Percentiles rank a stretch among this genome's conserved stretches.
Evolutionary conservation across 129 eudicot species (phyloP).

Genomic region (Daucus carota): DNA sequence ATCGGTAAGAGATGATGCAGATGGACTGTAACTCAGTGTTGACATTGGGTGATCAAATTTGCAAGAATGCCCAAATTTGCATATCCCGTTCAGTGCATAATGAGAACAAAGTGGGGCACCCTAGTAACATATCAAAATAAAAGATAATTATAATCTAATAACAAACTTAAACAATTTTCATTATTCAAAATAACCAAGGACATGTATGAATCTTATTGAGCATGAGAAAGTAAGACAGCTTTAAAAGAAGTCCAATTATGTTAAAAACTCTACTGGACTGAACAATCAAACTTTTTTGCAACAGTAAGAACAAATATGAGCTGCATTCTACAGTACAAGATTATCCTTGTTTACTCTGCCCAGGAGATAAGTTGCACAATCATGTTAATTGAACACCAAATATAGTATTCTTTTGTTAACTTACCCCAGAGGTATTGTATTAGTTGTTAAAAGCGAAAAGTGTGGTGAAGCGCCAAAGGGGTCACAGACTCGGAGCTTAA

Average conservation of each 20-base stretch:
- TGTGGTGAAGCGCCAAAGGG: not conserved
- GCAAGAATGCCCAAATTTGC: constrained; percentile 86
- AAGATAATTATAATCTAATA: not conserved
- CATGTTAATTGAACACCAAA: not conserved
- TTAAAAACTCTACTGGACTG: not conserved
- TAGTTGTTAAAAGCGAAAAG: not conserved
- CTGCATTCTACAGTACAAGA: not conserved
- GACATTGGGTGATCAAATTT: constrained; percentile 88
- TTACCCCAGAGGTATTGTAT: not conserved
- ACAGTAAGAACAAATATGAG: not conserved
- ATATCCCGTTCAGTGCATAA: constrained; percentile 68
- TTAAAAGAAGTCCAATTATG: not conserved
- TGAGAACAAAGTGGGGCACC: constrained; percentile 86
- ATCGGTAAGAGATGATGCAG: constrained; percentile 86
- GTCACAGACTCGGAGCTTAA: not conserved
- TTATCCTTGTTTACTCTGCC: not conserved
- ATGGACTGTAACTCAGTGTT: constrained; percentile 70
- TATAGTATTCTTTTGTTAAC: too few relatives aligned
- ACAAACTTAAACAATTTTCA: not conserved
- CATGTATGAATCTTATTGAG: not conserved
- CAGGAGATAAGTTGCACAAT: not conserved
- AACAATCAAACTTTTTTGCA: not conserved
- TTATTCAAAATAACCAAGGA: not conserved
- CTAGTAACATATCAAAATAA: constrained; percentile 26
- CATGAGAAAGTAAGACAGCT: not conserved